phyloP scores from a whole-genome alignment of 2,329 filamentous ascomycete species.

The Rasamsonia emersonii region DNA sequence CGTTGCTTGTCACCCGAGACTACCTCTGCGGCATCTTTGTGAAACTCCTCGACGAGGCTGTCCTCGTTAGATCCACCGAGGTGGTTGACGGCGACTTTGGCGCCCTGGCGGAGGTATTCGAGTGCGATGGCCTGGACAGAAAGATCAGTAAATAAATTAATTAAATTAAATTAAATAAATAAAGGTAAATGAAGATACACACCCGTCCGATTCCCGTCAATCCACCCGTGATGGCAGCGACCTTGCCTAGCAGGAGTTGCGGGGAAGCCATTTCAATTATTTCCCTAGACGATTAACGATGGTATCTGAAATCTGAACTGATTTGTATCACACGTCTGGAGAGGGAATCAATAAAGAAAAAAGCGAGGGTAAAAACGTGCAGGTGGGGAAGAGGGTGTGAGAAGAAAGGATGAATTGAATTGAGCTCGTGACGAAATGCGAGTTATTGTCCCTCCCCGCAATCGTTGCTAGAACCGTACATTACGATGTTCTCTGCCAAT shows the following conservation, averaged over 20 bases:
- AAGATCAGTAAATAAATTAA: conserved; percentile 1
- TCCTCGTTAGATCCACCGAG: conserved; percentile 42
- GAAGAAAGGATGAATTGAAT: too few species aligned
- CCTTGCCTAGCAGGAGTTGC: conserved; percentile 61
- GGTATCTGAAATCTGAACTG: too few species aligned
- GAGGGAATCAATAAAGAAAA: too few species aligned
- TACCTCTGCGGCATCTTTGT: conserved; percentile 21
- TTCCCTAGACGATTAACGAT: too few species aligned
- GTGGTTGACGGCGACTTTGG: conserved; percentile 72
- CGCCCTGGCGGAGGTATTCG: conserved; percentile 68
- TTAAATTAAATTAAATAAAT: neutral
- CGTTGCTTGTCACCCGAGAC: conserved; percentile 18
- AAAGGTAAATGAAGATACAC: conserved; percentile 5
- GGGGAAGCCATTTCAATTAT: conserved; percentile 25
- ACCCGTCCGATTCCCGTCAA: conserved; percentile 73
- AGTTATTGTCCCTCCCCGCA: too few species aligned
- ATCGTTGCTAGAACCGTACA: too few species aligned
- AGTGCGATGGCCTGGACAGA: conserved; percentile 60
- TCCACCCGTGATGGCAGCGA: conserved; percentile 78
- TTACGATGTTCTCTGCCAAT: too few species aligned
- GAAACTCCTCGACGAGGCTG: conserved; percentile 20
- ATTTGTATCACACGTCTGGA: too few species aligned
- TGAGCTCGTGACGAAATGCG: too few species aligned
- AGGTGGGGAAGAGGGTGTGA: too few species aligned
- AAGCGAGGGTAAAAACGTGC: too few species aligned